Evolutionary conservation across 768 basidiomycete species (phyloP).

Genomic region (Tylopilus balloui): DNA sequence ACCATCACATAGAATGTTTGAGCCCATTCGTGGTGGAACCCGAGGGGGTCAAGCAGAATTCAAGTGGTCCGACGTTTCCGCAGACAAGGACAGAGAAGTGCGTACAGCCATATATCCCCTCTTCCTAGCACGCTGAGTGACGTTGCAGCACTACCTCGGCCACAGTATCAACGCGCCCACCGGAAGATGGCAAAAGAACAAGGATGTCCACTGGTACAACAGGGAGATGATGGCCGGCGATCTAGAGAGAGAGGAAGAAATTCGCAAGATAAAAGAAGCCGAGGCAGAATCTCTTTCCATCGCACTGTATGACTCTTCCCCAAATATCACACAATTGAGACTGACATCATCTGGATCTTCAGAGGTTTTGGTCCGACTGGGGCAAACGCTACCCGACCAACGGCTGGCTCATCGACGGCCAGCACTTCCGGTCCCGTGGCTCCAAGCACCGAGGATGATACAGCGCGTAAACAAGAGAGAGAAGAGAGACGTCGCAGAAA

Average conservation of each 20-base stretch:
- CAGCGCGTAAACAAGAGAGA: slow-evolving; percentile 35
- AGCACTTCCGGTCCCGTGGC: slow-evolving; percentile 11
- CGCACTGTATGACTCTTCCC: slow-evolving; percentile 55
- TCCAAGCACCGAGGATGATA: slow-evolving; percentile 28
- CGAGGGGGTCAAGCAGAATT: slow-evolving; percentile 89
- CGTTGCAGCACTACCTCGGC: slow-evolving; percentile 81
- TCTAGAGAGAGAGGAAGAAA: slow-evolving; percentile 62
- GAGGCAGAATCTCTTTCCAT: slow-evolving; percentile 85
- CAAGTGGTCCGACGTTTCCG: slow-evolving; percentile 87
- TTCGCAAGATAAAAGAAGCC: slow-evolving; percentile 75
- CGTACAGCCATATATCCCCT: slow-evolving; percentile 7
- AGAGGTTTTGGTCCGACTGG: slow-evolving; percentile 71
- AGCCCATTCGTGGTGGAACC: slow-evolving; percentile 84
- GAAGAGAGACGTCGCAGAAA: slow-evolving; percentile 51
- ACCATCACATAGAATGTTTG: slow-evolving; percentile 47
- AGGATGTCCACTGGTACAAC: slow-evolving; percentile 94
- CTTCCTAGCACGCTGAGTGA: background rate
- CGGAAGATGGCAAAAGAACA: slow-evolving; percentile 96
- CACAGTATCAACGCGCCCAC: slow-evolving; percentile 94
- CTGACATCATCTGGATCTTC: slow-evolving; percentile 13
- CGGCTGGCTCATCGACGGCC: slow-evolving; percentile 17
- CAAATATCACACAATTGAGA: background rate
- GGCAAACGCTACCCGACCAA: slow-evolving; percentile 28
- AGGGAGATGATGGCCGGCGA: slow-evolving; percentile 50
- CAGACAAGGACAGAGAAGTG: slow-evolving; percentile 92